phyloP scores from a whole-genome alignment of 179 eudicot genomes.

The Patellifolia procumbens region DNA sequence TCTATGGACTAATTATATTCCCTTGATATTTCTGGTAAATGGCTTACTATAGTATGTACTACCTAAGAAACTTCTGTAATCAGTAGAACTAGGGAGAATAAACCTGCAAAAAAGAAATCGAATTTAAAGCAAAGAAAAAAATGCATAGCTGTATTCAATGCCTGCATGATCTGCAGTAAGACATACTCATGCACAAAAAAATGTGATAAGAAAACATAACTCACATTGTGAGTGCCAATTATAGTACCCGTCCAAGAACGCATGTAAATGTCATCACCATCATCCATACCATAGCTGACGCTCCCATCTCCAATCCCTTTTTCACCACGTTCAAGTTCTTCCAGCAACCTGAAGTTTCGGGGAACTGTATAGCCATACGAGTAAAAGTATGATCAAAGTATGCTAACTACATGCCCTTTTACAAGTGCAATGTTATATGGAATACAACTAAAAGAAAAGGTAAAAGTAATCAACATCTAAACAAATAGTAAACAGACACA shows the following conservation, averaged over 20 bases:
- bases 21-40: neutral
- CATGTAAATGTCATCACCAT: slow-evolving; percentile 69
- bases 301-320: slow-evolving; percentile 79
- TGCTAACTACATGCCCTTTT: neutral
- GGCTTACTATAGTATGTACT: neutral
- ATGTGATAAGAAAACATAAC: slow-evolving; percentile 8
- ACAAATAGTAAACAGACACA: neutral
- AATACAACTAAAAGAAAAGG: neutral
- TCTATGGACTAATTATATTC: neutral
- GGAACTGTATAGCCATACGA: slow-evolving; percentile 44
- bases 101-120: neutral
- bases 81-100: neutral
- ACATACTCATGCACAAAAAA: neutral
- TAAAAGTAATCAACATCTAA: neutral
- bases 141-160: neutral
- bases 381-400: slow-evolving; percentile 4
- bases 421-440: neutral
- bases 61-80: neutral
- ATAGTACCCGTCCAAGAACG: slow-evolving; percentile 78
- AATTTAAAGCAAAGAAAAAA: neutral
- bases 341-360: slow-evolving; percentile 66
- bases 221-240: slow-evolving; percentile 69
- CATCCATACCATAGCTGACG: slow-evolving; percentile 79
- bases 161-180: neutral
- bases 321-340: slow-evolving; percentile 78